Evolutionary conservation across 176 grass and related monocot genomes (phyloP), one percentile per base, ranked within the genome.

Genomic region (Rhynchospora pubera): DNA sequence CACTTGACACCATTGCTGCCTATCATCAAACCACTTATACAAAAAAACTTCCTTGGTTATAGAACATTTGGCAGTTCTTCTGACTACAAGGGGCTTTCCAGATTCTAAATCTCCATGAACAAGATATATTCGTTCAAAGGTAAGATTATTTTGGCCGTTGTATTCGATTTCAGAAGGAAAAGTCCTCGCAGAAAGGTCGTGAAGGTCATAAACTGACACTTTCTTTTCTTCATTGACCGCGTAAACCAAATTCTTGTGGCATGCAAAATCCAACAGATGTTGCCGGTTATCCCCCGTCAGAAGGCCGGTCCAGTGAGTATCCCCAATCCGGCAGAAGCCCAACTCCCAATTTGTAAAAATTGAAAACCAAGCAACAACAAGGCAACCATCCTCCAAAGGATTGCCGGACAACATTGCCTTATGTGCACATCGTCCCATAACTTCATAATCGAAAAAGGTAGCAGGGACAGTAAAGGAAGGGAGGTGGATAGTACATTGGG

Each of bases 201-300:
- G 42, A 72, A 72, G n/a, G 68, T 72, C 68, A 48, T 21, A 72
- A 72, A 72, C 43, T 10, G 68, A 47, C n/a, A 72, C 68, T 47
- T 72, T 8, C 9, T 72, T 72, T 50, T 18, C 50, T 22, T 3
- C 14, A 45, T 73, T 73, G 19, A 48, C 0, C 2, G 69, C 50
- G 69, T 73, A 73, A 50, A 73, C 69, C 69, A 50, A 12, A 43
- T 73, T 48, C 21, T 73, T 51, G n/a, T 13, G 44, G 69, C 19
- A 73, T 43, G 9, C 50, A 26, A 73, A 45, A 50, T 73, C 44
- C 18, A 50, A 73, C 1, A 73, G 18, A 73, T 51, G 4, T 9
- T 39, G 34, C 9, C 3, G 2, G 9, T 7, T 0, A 4, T 48
- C 57, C 34, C 4, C 7, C 57, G n/a, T 62, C 57, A 46, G 63